Base-by-base conservation (phyloP, 768 basidiomycete species). In the Tulasnella sp. region DNA sequence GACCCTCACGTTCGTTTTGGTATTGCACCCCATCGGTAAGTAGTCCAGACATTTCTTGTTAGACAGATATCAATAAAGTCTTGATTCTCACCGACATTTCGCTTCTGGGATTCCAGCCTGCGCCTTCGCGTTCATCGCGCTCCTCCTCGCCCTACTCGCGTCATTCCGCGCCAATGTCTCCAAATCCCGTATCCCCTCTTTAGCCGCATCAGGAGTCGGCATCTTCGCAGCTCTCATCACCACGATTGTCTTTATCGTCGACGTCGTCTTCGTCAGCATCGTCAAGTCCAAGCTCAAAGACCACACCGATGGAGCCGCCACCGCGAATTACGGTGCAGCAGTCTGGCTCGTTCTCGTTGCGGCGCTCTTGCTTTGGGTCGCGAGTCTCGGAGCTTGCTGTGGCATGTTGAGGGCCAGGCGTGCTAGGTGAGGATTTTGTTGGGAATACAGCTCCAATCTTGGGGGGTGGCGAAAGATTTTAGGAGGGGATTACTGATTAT, bases 291-390 rank as follows among this genome's bases (percentile, higher is more conserved):
- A 85, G 76, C 84, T 90, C 68, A 83, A 85, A 77, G 83, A 88
- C 77, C 85, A 87, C 74, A 85, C 88, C 31, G 85, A 87, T 81
- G 87, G 86, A 74, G 81, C 78, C 42, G 83, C 90, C 44, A 83
- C 82, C 36, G 84, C 89, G n/a, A 84, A 80, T 34, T 89, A 86
- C 86, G 90, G 89, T 38, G 58, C 58, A 36, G 77, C 72, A 10
- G 87, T 88, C 62, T 91, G 90, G 89, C 87, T 91, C 86, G 85
- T 86, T n/a, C 84, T 91, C 44, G 88, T 83, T 27, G 90, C 90
- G 5, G 84, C 87, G 21, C 82, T 90, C 77, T 85, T 86, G 19
- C 84, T 89, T 27, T 90, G 89, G 89, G 80, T 88, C 62, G 86
- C 87, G 42, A 84, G 87, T 76, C 79, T 87, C 39, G 85, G 36